Base-by-base conservation (phyloP, 2,329 filamentous ascomycete genomes). In the Penicillium sp. region DNA sequence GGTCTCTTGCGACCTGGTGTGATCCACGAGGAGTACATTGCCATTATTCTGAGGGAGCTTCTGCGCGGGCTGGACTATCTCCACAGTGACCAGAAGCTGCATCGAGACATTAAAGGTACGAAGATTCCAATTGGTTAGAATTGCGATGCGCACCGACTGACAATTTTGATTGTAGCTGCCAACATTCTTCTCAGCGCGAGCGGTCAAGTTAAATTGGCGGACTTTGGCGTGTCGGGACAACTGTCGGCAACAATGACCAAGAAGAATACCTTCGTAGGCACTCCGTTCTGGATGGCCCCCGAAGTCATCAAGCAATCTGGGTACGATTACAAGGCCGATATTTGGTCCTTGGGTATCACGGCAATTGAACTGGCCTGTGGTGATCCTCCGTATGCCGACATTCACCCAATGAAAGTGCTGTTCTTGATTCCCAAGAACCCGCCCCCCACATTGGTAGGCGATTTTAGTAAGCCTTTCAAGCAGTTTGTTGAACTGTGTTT, bases 231-330 rank as follows among this genome's bases (percentile, higher is more conserved):
- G 7, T 97, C 93, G 1, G 93, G 93, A 29, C 94, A 97, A 77
- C 83, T 97, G 23, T 96, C 93, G 10, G 93, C 93, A 7, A 99
- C 93, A 49, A 97, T 97, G 93, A 97, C 93, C 61, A 97, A 97
- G 82, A 97, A 97, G 80, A 97, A 97, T 73, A 97, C 93, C 0
- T 99, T 97, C 74, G 93, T 99, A 33, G 94, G 94, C 35, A 97
- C 93, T 0, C 93, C 94, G 1, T 99, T 97, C 74, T 99, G 94
- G 94, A 99, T 99, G 93, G 93, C 94, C 3, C 93, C 93, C 12
- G 93, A 99, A 77, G 93, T 97, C 55, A 99, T 99, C 75, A 96
- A 96, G 78, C 93, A 99, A 75, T 96, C 92, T 57, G 93, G 93
- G 49, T 97, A 97, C 79, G 93, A 97, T 75, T 91, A 96, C 78